Evolutionary conservation across 768 basidiomycete species (phyloP), one percentile per base, ranked within the genome.

Genomic region (Heimioporus sp.): DNA sequence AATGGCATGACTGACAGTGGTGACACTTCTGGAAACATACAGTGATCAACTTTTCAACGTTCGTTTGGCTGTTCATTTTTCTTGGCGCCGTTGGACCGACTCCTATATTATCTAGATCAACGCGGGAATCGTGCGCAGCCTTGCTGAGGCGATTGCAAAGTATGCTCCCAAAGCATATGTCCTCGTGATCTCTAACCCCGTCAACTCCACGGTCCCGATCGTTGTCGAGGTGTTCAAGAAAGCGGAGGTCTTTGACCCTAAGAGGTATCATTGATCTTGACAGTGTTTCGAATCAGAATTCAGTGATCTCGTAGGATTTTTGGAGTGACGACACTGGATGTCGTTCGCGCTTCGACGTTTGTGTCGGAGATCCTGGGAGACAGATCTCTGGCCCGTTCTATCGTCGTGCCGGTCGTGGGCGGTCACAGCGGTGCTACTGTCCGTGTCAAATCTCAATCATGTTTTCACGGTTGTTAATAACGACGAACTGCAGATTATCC

Each of bases 181-280:
- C 41, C 83, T 94, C 44, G 94, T 99, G 60, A 98, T 99, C 72
- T 96, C 97, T 62, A 99, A 99, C 79, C 97, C 97, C 31, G 96
- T 99, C 68, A 98, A 99, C 82, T 98, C 96, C 39, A 98, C 97
- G 36, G 96, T 98, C 36, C 97, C 97, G 43, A 92, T 99, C 65
- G 92, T 93, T 42, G 92, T 84, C 15, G 96, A 98, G 72, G 87
- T 96, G 35, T 83, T 95, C 77, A 99, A 96, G 83, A 87, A 92
- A 72, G 81, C 87, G 58, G 86, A 85, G 41, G 88, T 92, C 28
- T 98, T 88, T 67, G 85, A 99, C 70, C 89, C 93, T 57, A 97
- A 90, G 78, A 82, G 83, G 95, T 93, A 67, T 24, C 37, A 75
- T 59, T 17, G 13, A 12, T 30, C 16, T 31, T 11, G 8, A 20